A percentile compares a stretch with the other conserved stretches of the same genome.
These are phyloP conservation scores for Rhynchospora tenuis DNA, from an alignment of 176 grass and related monocot species.

Conservation along the genomic window DNA sequence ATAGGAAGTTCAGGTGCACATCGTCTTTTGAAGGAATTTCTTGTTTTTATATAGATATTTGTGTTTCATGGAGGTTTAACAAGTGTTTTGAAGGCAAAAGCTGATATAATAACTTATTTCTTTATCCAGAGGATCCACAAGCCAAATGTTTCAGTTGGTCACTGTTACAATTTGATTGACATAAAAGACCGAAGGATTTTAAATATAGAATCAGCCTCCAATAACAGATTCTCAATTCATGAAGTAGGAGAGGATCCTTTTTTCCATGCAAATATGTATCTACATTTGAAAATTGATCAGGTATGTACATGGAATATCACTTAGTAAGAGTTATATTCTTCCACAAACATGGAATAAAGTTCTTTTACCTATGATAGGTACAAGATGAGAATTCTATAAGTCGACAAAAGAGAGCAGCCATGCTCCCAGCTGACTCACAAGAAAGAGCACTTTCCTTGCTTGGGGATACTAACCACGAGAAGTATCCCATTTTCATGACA, in stretches of 20 bases:
- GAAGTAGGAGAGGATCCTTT: constrained; percentile 43
- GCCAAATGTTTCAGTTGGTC: constrained; percentile 49
- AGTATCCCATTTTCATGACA: constrained; percentile 81
- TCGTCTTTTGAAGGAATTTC: too few species aligned
- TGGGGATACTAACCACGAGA: constrained; percentile 58
- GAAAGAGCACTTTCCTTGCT: constrained; percentile 44
- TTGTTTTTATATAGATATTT: not conserved
- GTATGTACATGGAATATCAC: constrained; percentile 24
- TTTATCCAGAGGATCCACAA: constrained; percentile 39
- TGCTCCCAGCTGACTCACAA: constrained; percentile 42
- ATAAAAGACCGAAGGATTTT: constrained; percentile 46
- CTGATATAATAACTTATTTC: not conserved
- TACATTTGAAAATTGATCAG: constrained; percentile 64
- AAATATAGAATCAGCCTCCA: constrained; percentile 71
- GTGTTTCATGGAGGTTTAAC: not conserved
- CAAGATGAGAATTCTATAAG: constrained; percentile 71
- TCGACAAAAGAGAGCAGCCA: constrained; percentile 51
- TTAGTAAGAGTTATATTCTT: not conserved
- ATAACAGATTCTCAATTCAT: constrained; percentile 36
- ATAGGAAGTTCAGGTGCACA: not conserved
- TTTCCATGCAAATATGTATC: constrained; percentile 93
- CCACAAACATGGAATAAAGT: not conserved
- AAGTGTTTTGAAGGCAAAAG: not conserved
- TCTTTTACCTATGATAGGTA: constrained; percentile 29
- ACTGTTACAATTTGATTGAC: constrained; percentile 87